A percentile compares a stretch with the other conserved stretches of the same genome.
Evolutionary conservation across 805 yeast genomes (phyloP).

Genomic region (Wickerhamomyces ciferrii): DNA sequence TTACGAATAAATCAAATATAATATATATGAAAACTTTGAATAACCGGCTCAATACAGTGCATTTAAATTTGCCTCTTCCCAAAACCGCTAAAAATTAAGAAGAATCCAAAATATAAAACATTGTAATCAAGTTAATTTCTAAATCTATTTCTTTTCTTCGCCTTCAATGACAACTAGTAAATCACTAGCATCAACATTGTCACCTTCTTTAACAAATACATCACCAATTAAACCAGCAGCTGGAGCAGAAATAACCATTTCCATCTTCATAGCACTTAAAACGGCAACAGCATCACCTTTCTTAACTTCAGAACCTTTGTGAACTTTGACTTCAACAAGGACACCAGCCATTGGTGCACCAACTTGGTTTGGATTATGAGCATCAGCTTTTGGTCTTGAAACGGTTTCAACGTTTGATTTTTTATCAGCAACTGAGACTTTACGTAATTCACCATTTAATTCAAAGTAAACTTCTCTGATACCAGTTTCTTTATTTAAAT

Average conservation of each 20-base stretch:
- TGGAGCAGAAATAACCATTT: slow-evolving; percentile 95
- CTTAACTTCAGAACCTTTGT: slow-evolving; percentile 82
- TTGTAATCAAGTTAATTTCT: not conserved
- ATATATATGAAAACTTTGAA: slow-evolving; percentile 5
- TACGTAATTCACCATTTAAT: slow-evolving; percentile 97
- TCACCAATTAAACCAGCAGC: slow-evolving; percentile 79
- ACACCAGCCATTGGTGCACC: slow-evolving; percentile 99
- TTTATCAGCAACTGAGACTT: slow-evolving; percentile 87
- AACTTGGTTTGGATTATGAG: slow-evolving; percentile 81
- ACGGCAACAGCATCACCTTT: slow-evolving; percentile 96
- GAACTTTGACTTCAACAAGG: slow-evolving; percentile 88
- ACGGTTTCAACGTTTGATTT: slow-evolving; percentile 80
- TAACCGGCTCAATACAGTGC: not conserved
- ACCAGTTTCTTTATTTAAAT: slow-evolving; percentile 79
- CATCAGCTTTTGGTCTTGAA: slow-evolving; percentile 86
- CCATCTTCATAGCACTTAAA: slow-evolving; percentile 98
- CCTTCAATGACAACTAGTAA: slow-evolving; percentile 57
- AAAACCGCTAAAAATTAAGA: not conserved
- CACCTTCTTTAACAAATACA: slow-evolving; percentile 80
- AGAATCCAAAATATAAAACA: slow-evolving; percentile 1
- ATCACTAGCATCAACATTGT: slow-evolving; percentile 93
- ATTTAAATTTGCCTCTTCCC: not conserved
- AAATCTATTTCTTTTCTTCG: not conserved
- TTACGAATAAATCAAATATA: slow-evolving; percentile 10
- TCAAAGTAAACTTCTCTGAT: slow-evolving; percentile 95